Conservation (phyloP, 23 red algal genomes). For the Gracilaria gracilis region DNA sequence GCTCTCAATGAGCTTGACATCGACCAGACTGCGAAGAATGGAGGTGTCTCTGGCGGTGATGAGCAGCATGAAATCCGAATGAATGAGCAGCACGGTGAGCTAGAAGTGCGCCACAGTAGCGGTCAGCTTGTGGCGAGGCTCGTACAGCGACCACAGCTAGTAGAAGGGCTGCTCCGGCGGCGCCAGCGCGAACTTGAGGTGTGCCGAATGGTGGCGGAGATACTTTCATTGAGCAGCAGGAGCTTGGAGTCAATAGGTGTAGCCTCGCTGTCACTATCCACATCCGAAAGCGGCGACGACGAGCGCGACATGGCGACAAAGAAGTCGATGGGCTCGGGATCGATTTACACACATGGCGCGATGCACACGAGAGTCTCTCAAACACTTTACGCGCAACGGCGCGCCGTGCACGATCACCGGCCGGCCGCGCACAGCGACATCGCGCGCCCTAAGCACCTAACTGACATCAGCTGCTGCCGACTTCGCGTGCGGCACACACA, state of each 20-base stretch:
- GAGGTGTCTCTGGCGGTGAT: slow-evolving; percentile 23
- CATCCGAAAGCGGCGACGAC: background rate
- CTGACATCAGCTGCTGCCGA: too few relatives aligned
- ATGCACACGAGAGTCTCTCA: too few relatives aligned
- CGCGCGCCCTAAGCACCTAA: too few relatives aligned
- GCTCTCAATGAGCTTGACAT: slow-evolving; percentile 8
- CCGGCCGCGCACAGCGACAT: too few relatives aligned
- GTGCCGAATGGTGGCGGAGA: background rate
- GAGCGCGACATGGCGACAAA: slow-evolving; percentile 1
- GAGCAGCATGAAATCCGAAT: slow-evolving; percentile 49
- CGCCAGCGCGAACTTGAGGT: background rate
- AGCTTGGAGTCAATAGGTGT: background rate
- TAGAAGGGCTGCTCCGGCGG: background rate
- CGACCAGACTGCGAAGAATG: slow-evolving; percentile 15
- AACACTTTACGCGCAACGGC: too few relatives aligned
- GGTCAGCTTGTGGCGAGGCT: slow-evolving; percentile 30
- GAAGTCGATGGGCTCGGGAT: too few relatives aligned
- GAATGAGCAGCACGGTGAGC: slow-evolving; percentile 55
- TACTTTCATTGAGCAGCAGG: background rate
- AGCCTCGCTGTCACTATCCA: background rate
- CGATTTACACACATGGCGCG: too few relatives aligned
- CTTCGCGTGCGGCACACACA: too few relatives aligned
- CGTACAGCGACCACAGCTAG: slow-evolving; percentile 19
- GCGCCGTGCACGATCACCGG: too few relatives aligned
- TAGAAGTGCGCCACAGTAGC: slow-evolving; percentile 32